Evolutionary conservation across 2,329 filamentous ascomycete species (phyloP).

Genomic region (Hymenoscyphus occultus): DNA sequence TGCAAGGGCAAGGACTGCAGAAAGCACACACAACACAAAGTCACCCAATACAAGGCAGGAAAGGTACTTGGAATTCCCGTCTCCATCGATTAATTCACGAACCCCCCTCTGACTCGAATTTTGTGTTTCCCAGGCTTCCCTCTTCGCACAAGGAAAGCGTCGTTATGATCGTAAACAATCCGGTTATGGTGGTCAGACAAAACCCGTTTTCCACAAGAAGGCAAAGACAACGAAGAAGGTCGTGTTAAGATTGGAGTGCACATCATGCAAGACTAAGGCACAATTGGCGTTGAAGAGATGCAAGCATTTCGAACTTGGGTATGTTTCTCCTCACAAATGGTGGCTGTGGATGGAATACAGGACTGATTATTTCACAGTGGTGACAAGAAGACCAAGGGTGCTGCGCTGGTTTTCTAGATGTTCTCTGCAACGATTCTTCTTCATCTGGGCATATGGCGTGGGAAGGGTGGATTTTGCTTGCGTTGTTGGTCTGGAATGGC

Average conservation of each 20-base stretch:
- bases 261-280: slow-evolving; percentile 95
- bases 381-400: slow-evolving; percentile 99
- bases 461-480: slow-evolving; percentile 30
- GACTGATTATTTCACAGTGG: slow-evolving; percentile 64
- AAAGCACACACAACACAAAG: slow-evolving; percentile 89
- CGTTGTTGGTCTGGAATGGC: slow-evolving; percentile 24
- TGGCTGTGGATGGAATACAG: neutral
- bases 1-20: slow-evolving; percentile 95
- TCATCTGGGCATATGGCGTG: slow-evolving; percentile 28
- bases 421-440: slow-evolving; percentile 29
- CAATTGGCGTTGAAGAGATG: slow-evolving; percentile 98
- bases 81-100: neutral
- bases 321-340: slow-evolving; percentile 46
- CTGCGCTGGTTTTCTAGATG: slow-evolving; percentile 97
- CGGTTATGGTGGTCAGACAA: slow-evolving; percentile 99
- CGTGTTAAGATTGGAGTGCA: slow-evolving; percentile 97
- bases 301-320: slow-evolving; percentile 99
- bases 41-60: slow-evolving; percentile 95
- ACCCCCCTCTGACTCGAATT: slow-evolving; percentile 29
- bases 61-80: slow-evolving; percentile 56
- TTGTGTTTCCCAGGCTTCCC: slow-evolving; percentile 60
- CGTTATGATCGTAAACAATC: slow-evolving; percentile 99
- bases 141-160: slow-evolving; percentile 98
- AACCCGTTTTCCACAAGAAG: slow-evolving; percentile 99
- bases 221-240: slow-evolving; percentile 99